phyloP scores from a whole-genome alignment of 352 stramenopile species.

The Pythium rishiriense region DNA sequence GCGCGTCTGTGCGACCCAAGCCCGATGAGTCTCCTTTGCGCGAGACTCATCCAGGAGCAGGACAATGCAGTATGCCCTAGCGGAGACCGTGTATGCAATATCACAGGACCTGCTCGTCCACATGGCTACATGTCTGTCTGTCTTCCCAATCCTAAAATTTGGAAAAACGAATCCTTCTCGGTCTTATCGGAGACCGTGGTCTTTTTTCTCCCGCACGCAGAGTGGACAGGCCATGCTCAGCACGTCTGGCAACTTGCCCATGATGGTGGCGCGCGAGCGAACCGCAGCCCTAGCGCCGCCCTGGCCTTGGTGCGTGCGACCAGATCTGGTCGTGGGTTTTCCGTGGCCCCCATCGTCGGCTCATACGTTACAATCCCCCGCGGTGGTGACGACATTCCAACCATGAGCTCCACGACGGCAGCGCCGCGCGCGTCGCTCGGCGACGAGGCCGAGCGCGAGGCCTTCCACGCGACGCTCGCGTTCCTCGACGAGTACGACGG shows the following conservation, averaged over 20 bases:
- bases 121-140: background rate
- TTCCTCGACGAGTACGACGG: slow-evolving; percentile 30
- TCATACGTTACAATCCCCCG: too few species aligned
- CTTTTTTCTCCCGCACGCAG: background rate
- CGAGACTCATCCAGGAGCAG: background rate
- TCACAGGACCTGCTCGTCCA: background rate
- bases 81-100: background rate
- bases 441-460: slow-evolving; percentile 21
- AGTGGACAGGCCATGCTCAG: background rate
- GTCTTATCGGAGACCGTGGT: slow-evolving; percentile 4
- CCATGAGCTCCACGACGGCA: slow-evolving; percentile 6
- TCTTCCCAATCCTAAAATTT: background rate
- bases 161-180: background rate
- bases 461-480: slow-evolving; percentile 28
- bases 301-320: too few species aligned
- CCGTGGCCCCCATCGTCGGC: background rate
- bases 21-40: background rate
- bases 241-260: too few species aligned
- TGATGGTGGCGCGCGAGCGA: background rate
- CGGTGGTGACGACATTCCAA: too few species aligned
- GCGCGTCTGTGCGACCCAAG: background rate
- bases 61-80: background rate
- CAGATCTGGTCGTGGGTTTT: background rate
- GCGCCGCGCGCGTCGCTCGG: slow-evolving; percentile 5
- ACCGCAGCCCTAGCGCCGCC: background rate